Evolutionary conservation across 169 alveolate genomes (phyloP).

Genomic region (Pseudocohnilembus persalinus): DNA sequence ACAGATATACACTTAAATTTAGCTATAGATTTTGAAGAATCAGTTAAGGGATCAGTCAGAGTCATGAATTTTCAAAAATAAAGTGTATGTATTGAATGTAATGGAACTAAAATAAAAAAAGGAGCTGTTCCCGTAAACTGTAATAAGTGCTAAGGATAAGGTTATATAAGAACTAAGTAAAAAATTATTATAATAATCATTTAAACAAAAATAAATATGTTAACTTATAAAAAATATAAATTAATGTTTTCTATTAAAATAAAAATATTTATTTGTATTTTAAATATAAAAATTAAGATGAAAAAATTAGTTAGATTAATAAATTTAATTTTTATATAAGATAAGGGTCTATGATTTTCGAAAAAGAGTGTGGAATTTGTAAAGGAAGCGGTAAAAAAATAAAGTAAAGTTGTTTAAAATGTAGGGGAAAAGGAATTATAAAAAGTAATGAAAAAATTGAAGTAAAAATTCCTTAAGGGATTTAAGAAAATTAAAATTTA

Average conservation of each 20-base stretch:
- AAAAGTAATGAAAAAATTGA: neutral
- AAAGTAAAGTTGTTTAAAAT: neutral
- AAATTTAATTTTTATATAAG: neutral
- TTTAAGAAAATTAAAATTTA: neutral
- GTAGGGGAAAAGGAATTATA: neutral
- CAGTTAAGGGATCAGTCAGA: neutral
- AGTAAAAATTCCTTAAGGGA: neutral
- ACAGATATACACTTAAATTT: neutral
- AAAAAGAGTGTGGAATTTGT: neutral
- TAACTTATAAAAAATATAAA: too few relatives aligned
- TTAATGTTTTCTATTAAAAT: too few relatives aligned
- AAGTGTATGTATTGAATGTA: neutral
- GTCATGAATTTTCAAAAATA: neutral
- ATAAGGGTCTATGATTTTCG: neutral
- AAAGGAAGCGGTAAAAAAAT: neutral
- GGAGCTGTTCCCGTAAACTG: neutral
- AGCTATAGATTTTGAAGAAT: neutral
- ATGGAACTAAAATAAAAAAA: neutral
- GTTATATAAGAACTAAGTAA: neutral
- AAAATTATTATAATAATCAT: too few relatives aligned
- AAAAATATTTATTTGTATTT: too few relatives aligned
- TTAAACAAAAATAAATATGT: too few relatives aligned
- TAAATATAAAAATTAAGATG: too few relatives aligned
- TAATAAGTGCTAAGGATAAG: neutral
- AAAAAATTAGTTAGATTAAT: too few relatives aligned